These are phyloP conservation scores for Euclidium syriacum DNA, from an alignment of 345 rosid genomes.

Conservation along the genomic window DNA sequence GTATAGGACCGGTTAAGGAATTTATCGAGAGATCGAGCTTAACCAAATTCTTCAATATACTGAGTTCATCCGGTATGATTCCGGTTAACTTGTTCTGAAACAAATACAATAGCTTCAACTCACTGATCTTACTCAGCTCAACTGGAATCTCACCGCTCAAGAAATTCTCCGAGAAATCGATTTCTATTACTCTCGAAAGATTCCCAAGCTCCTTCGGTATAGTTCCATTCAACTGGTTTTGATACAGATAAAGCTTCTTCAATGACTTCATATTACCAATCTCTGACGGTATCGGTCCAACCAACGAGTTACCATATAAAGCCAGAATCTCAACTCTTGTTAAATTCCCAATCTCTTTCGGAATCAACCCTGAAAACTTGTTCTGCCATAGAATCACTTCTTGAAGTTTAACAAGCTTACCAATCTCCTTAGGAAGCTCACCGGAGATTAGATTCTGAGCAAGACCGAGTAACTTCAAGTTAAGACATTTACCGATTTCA, in stretches of 20 bases:
- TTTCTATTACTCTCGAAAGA: slow-evolving; percentile 57
- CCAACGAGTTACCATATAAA: slow-evolving; percentile 61
- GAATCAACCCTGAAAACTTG: slow-evolving; percentile 59
- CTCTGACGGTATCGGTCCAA: slow-evolving; percentile 65
- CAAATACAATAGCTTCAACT: slow-evolving; percentile 55
- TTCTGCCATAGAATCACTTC: slow-evolving; percentile 74
- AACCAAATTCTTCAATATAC: slow-evolving; percentile 55
- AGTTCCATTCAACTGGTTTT: slow-evolving; percentile 77
- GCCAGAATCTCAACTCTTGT: slow-evolving; percentile 56
- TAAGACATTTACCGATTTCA: slow-evolving; percentile 65
- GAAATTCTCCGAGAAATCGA: slow-evolving; percentile 83
- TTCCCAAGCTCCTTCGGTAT: slow-evolving; percentile 82
- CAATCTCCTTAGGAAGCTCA: slow-evolving; percentile 71
- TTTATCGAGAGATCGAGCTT: slow-evolving; percentile 90
- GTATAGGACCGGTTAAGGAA: slow-evolving; percentile 64
- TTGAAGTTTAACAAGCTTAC: slow-evolving; percentile 55
- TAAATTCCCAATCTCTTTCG: slow-evolving; percentile 69
- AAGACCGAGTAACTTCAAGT: slow-evolving; percentile 67
- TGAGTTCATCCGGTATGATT: slow-evolving; percentile 63
- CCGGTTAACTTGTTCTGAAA: slow-evolving; percentile 81
- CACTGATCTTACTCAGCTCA: slow-evolving; percentile 61
- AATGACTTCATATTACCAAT: slow-evolving; percentile 66
- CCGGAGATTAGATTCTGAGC: slow-evolving; percentile 76
- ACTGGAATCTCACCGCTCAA: slow-evolving; percentile 69
- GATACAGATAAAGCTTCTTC: slow-evolving; percentile 66